Evolutionary conservation across 2,329 filamentous ascomycete genomes (phyloP), one percentile per base, ranked within the genome.

Genomic region (Akanthomyces muscarius): DNA sequence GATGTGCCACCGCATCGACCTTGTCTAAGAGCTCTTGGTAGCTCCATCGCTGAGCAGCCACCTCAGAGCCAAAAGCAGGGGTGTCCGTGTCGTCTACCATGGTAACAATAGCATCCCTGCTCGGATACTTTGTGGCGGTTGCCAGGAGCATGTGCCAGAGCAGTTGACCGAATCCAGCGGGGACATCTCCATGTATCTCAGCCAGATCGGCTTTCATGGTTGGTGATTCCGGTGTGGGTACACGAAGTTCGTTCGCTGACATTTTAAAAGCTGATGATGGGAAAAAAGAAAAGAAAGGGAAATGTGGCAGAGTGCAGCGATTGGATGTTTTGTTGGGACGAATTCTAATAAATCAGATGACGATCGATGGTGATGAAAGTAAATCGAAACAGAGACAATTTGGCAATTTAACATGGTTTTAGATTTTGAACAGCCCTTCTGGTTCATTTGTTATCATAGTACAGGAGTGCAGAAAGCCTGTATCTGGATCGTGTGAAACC

Each of bases 71-170:
- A 25, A 8, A 18, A 6, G 5, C n/a, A 18, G 18, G 11, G 30
- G 16, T 5, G 21, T 8, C 6, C 28, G 38, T 13, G 3, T 41
- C 51, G 45, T 62, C 56, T 3, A 23, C 10, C 10, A 44, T 75
- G 73, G 75, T 74, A 75, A 77, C 73, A 42, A 77, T 61, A 18
- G 75, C 75, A 42, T 76, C 74, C 61, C 68, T 65, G 6, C 73
- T 68, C 0, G 75, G 74, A 25, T 69, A 69, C 4, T 53, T 58
- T 18, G 61, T 61, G 13, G 72, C 71, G 6, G 74, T 70, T 1
- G 64, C 38, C 11, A 68, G 47, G 33, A 76, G 71, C 21, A 77
- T 57, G 54, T 75, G 69, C 75, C 75, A 77, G 14, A 77, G 66
- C 4, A 59, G 68, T 7, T 71, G 65, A 30, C 75, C 66, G 30